phyloP scores from a whole-genome alignment of 2,329 filamentous ascomycete genomes.

The Aspergillus sp. region DNA sequence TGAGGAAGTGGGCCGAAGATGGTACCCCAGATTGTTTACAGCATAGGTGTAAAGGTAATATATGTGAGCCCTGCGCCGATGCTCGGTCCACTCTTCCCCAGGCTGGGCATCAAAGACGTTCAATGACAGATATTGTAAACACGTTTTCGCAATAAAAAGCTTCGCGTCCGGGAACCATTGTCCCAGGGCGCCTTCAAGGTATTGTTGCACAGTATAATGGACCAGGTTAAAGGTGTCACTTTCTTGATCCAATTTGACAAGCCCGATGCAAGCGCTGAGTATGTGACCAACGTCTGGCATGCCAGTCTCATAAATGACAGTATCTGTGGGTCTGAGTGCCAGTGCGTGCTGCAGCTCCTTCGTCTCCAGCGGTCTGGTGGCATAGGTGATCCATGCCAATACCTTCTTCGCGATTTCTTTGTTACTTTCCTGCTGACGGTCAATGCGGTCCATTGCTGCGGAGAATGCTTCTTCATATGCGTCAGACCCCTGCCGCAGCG shows the following conservation, averaged over 20 bases:
- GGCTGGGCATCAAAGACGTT: background rate
- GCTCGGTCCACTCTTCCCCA: too few relatives aligned
- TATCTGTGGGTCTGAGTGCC: background rate
- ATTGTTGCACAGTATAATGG: conserved; percentile 50
- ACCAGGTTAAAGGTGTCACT: conserved; percentile 43
- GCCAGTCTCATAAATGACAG: background rate
- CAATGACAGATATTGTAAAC: conserved; percentile 13
- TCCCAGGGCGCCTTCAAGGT: conserved; percentile 33
- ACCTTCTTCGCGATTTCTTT: background rate
- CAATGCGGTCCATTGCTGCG: conserved; percentile 6
- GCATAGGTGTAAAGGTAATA: background rate
- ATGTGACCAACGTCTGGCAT: background rate
- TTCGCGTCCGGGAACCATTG: conserved; percentile 35
- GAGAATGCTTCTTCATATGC: background rate
- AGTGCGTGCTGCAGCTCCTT: conserved; percentile 4
- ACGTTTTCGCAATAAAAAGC: conserved; percentile 28
- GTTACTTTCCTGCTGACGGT: background rate
- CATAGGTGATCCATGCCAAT: background rate
- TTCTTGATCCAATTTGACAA: conserved; percentile 36
- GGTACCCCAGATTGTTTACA: background rate
- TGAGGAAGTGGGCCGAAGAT: background rate
- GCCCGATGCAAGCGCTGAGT: background rate
- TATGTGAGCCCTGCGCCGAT: too few relatives aligned
- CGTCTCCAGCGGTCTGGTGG: background rate
- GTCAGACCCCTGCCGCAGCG: background rate